Evolutionary conservation across 2,329 filamentous ascomycete species (phyloP), one percentile per base, ranked within the genome.

Genomic region (Beauveria brongniartii): DNA sequence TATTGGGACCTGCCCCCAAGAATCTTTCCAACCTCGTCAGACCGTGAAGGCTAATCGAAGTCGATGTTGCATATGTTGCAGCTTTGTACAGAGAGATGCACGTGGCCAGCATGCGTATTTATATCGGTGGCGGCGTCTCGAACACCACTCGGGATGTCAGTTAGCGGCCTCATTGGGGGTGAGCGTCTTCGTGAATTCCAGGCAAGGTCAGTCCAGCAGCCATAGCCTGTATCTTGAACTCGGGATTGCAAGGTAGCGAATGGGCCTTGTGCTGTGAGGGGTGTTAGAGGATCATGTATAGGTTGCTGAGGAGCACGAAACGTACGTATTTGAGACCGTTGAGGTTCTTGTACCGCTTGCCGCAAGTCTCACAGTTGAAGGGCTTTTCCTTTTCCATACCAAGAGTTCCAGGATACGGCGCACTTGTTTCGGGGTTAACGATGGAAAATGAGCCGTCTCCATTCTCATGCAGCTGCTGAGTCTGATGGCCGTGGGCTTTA

Each of bases 331-430:
- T 99, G 64, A 99, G 83, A 7, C 94, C 94, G 75, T 99, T 99
- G 63, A 99, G 76, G 71, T 99, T 99, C 86, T 99, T 99, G 78
- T 99, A 99, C 57, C 94, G 89, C 80, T 99, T 99, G 69, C 93
- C 92, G 72, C 94, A 99, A 12, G 92, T 89, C 66, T 97, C 92
- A 74, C 94, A 99, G 71, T 92, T 92, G 73, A 97, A 97, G 3
- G 94, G 94, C 79, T 99, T 99, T 78, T 97, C 93, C 74, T 97
- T 99, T 77, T 99, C 94, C 94, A 99, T 99, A n/a, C 94, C 94
- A 41, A 96, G 80, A 1, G 94, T 97, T 37, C 94, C 94, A 0
- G 94, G 94, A 66, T 97, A 99, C 0, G 94, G 94, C 1, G 91
- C 85, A 30, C 90, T 94, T 0, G 94, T 97, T 70, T 96, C 90